Percentiles rank a stretch among this genome's conserved stretches.
phyloP scores from a whole-genome alignment of 208 protist species.

The Trypanosoma caninum region DNA sequence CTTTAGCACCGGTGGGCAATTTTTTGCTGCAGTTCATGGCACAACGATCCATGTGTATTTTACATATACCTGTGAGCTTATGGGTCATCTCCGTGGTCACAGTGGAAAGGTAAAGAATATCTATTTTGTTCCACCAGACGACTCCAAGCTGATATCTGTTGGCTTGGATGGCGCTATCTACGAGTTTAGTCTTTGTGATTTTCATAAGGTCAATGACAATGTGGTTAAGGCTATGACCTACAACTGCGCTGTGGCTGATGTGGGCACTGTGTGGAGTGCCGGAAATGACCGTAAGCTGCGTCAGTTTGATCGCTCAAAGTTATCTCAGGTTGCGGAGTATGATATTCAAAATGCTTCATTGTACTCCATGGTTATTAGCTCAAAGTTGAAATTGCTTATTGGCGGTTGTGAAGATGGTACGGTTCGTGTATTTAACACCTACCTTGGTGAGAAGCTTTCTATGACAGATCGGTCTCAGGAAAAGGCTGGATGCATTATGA shows the following conservation, averaged over 20 bases:
- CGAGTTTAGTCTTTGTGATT: conserved; percentile 93
- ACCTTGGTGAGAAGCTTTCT: conserved; percentile 76
- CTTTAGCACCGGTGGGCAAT: conserved; percentile 96
- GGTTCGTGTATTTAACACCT: conserved; percentile 90
- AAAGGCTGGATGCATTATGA: conserved; percentile 54
- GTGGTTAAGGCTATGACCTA: conserved; percentile 92
- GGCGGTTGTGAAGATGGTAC: conserved; percentile 91
- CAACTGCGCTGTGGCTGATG: conserved; percentile 81
- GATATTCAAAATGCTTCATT: conserved; percentile 73
- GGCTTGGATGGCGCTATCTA: conserved; percentile 95
- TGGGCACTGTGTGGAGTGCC: conserved; percentile 88
- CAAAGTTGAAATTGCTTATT: conserved; percentile 92
- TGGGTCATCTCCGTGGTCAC: conserved; percentile 95
- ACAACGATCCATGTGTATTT: conserved; percentile 96
- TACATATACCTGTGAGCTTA: conserved; percentile 94
- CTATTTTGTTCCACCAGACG: conserved; percentile 89
- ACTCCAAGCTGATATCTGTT: conserved; percentile 88
- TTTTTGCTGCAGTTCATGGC: conserved; percentile 95
- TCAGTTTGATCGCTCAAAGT: conserved; percentile 73
- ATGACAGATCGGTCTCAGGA: conserved; percentile 32
- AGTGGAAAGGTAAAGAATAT: conserved; percentile 91
- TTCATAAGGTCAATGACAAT: conserved; percentile 91
- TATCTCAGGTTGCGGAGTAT: conserved; percentile 63
- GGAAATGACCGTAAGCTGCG: conserved; percentile 93
- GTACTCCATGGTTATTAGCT: conserved; percentile 82